phyloP scores from a whole-genome alignment of 441 rosid genomes.

The Omphalea diandra region DNA sequence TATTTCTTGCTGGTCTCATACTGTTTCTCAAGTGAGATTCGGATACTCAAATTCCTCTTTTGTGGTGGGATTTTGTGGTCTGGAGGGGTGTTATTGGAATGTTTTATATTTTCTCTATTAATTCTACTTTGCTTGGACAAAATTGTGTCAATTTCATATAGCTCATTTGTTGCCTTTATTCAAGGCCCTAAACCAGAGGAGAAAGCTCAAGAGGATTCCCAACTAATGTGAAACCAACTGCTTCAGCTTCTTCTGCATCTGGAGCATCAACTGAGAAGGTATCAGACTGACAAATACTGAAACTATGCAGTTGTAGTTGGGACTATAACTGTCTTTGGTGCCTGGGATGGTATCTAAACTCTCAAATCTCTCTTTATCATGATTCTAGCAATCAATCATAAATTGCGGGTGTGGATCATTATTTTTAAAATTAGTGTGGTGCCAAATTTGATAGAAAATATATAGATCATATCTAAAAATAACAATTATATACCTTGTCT shows the following conservation, averaged over 20 bases:
- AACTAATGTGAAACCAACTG: slow-evolving; percentile 44
- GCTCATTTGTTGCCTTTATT: slow-evolving; percentile 7
- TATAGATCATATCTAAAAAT: too few species aligned
- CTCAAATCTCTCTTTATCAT: too few species aligned
- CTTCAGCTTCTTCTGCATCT: slow-evolving; percentile 40
- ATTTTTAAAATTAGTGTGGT: too few species aligned
- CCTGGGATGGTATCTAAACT: slow-evolving; percentile 90
- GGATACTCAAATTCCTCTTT: not conserved
- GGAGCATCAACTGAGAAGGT: slow-evolving; percentile 56
- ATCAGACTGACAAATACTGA: slow-evolving; percentile 66
- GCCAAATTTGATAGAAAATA: too few species aligned
- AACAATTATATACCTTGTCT: too few species aligned
- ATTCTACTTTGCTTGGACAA: not conserved
- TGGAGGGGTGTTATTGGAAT: not conserved
- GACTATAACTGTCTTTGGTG: slow-evolving; percentile 50
- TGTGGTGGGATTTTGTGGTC: not conserved
- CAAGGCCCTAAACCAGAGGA: slow-evolving; percentile 72
- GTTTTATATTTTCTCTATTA: not conserved
- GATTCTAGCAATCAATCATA: too few species aligned
- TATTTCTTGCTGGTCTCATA: not conserved
- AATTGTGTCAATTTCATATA: not conserved
- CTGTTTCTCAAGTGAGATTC: too few species aligned
- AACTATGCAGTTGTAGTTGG: slow-evolving; percentile 89
- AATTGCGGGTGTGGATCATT: too few species aligned
- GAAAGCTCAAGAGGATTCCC: slow-evolving; percentile 42